Percentiles rank a stretch among this genome's conserved stretches.
phyloP scores from a whole-genome alignment of 108 stramenopile species.

The Cyclotella atomus region DNA sequence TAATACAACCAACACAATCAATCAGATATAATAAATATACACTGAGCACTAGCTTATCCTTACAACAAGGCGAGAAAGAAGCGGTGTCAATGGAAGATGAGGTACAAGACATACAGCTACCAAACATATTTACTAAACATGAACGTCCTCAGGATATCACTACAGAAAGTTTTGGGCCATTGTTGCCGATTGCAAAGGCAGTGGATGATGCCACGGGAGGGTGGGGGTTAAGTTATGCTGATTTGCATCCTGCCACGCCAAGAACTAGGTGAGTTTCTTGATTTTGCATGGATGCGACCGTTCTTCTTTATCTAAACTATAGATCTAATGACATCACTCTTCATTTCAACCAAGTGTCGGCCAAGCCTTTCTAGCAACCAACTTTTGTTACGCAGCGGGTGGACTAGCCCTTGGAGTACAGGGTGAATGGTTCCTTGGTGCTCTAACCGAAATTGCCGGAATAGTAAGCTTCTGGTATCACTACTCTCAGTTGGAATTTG shows the following conservation, averaged over 20 bases:
- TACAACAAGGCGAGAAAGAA: neutral
- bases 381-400: conserved; percentile 69
- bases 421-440: conserved; percentile 70
- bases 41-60: neutral
- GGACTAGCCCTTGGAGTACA: conserved; percentile 56
- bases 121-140: neutral
- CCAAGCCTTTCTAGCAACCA: conserved; percentile 77
- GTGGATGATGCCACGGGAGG: conserved; percentile 72
- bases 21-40: neutral
- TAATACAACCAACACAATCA: neutral
- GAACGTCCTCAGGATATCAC: conserved; percentile 9
- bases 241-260: conserved; percentile 69
- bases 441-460: conserved; percentile 67
- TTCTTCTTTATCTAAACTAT: no score
- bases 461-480: conserved; percentile 81
- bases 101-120: neutral
- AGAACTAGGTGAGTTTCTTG: conserved; percentile 25
- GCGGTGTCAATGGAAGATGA: neutral
- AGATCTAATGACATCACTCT: neutral
- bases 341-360: conserved; percentile 42
- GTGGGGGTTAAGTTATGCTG: conserved; percentile 80
- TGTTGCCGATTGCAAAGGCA: conserved; percentile 61
- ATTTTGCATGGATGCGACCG: no score
- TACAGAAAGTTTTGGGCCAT: conserved; percentile 42
- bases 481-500: conserved; percentile 72